Base-by-base conservation (phyloP, 805 yeast genomes). In the Pichia phayaonensis region DNA sequence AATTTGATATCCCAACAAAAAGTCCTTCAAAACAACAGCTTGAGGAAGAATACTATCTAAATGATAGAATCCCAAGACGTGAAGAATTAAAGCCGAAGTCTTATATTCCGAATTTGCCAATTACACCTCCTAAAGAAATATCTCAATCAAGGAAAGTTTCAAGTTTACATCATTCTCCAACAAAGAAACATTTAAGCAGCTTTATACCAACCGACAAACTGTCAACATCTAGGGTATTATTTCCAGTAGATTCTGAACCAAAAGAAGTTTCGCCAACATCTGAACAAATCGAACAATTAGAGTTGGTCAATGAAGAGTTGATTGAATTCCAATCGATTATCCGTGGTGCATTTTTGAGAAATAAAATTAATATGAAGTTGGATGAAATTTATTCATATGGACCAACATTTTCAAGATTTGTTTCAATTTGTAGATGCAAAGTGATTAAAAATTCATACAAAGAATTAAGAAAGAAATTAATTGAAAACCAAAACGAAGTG, bases 301-400 rank as follows among this genome's bases (percentile, higher is more conserved):
- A 44, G 8, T 15, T 20, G 7, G 22, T 34, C 6, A 16, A 5
- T 7, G 49, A 47, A 21, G 29, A 34, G 3, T 26, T 65, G 27
- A 48, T 56, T 22, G 69, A 67, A 50, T 67, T 90, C 18, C 96
- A 90, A 63, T 79, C 94, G 0, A 65, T 79, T 26, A 74, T 84
- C 16, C 71, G 87, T 56, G 95, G 92, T 22, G 80, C 86, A 0
- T 70, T 79, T 42, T 69, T 77, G 49, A 73, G 96, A 49, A 67
- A 70, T 4, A 65, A 64, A 39, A 60, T 76, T 42, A 74, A 74
- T 54, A 64, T 60, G 43, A 72, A 73, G 2, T 62, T 76, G 58
- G 67, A 74, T 34, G 66, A 72, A 1, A 64, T 77, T 39, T 58
- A 72, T 50, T 62, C 65, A 38, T 72, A 72, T 52, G 79, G 73